Evolutionary conservation across 306 rosid species (phyloP).

Genomic region (Cucumis cinereus): DNA sequence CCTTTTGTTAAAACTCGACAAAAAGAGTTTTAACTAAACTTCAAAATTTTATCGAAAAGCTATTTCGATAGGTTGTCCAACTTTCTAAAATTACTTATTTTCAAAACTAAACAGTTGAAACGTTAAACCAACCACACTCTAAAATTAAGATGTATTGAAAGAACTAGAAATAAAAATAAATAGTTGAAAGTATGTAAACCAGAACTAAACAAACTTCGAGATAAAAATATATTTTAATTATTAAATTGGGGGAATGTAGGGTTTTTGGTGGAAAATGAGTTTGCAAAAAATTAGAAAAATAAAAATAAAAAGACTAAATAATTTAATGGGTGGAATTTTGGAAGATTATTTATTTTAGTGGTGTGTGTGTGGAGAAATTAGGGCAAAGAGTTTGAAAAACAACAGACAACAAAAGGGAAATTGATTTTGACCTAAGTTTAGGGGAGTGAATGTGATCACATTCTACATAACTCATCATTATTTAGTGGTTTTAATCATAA

Average conservation of each 20-base stretch:
- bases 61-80: no score
- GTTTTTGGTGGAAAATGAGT: neutral
- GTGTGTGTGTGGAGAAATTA: neutral
- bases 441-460: conserved; percentile 5
- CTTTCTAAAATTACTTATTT: no score
- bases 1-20: no score
- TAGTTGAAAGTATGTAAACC: no score
- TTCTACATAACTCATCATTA: neutral
- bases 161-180: no score
- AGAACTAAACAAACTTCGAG: no score
- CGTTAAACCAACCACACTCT: no score
- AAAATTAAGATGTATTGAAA: no score
- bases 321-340: neutral
- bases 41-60: no score
- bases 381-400: conserved; percentile 1
- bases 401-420: neutral
- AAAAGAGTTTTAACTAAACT: no score
- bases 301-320: neutral
- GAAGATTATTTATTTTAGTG: neutral
- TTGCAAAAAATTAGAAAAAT: neutral
- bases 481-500: neutral
- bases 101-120: no score
- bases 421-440: neutral
- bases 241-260: neutral
- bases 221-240: no score